Evolutionary conservation across 2,329 filamentous ascomycete species (phyloP).

Genomic region (Phaeosphaeriaceae sp.): DNA sequence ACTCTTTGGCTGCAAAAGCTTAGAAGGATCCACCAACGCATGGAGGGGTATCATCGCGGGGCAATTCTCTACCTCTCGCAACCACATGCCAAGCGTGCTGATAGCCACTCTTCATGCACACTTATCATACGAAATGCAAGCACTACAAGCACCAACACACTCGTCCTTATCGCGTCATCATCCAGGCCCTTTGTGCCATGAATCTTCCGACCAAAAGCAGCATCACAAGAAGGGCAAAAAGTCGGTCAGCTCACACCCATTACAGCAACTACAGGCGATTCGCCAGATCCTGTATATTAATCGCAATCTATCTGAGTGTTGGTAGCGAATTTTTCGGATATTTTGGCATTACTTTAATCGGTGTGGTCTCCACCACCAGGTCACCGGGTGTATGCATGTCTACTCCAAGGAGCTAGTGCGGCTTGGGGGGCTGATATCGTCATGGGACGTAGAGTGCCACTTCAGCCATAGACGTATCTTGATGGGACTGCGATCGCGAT

Average conservation of each 20-base stretch:
- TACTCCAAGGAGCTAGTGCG: constrained; percentile 4
- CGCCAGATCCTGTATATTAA: constrained; percentile 12
- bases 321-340: constrained; percentile 1
- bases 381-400: constrained; percentile 14
- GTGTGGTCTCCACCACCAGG: constrained; percentile 13
- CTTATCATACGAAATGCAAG: constrained; percentile 26
- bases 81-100: constrained; percentile 17
- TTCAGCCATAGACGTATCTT: constrained; percentile 1
- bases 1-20: constrained; percentile 1
- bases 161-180: constrained; percentile 8
- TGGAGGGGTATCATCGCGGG: constrained; percentile 25
- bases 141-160: background rate
- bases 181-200: background rate
- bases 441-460: constrained; percentile 9
- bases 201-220: background rate
- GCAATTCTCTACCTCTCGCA: constrained; percentile 18
- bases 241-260: background rate
- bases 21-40: constrained; percentile 5
- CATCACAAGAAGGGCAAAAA: background rate
- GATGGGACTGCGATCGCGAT: background rate
- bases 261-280: constrained; percentile 9
- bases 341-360: background rate
- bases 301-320: constrained; percentile 14
- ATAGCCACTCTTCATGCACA: constrained; percentile 23
- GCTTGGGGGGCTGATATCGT: constrained; percentile 9